A percentile compares a stretch with the other conserved stretches of the same genome.
These are phyloP conservation scores for Raffaelea deltoideospora DNA, from an alignment of 2,329 filamentous ascomycete genomes.

Conservation along the genomic window DNA sequence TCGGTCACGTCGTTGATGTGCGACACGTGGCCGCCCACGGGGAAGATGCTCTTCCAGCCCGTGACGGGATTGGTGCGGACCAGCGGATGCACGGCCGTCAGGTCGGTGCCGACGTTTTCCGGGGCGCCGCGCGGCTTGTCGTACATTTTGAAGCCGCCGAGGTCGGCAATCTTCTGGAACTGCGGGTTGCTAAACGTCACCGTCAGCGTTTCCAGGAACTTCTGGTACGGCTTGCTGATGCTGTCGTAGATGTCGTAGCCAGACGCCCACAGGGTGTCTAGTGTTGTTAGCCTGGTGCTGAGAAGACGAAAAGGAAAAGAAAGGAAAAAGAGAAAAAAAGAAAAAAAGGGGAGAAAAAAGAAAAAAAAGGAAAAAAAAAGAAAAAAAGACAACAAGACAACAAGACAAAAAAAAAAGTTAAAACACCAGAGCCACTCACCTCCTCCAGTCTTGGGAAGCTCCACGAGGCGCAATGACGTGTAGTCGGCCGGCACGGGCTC, in stretches of 20 bases:
- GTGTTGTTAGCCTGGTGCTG: no score
- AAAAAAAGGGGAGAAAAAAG: no score
- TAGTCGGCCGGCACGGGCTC: constrained; percentile 38
- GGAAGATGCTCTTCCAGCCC: constrained; percentile 40
- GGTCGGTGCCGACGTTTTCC: constrained; percentile 30
- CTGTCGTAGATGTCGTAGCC: constrained; percentile 33
- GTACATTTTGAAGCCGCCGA: constrained; percentile 30
- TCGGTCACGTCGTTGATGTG: constrained; percentile 34
- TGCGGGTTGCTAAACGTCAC: constrained; percentile 34
- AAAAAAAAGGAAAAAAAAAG: not conserved
- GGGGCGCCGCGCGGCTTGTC: constrained; percentile 29
- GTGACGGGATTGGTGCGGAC: constrained; percentile 43
- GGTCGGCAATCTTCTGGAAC: constrained; percentile 32
- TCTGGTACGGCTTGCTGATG: constrained; percentile 29
- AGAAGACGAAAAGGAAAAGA: no score
- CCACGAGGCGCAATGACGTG: constrained; percentile 28
- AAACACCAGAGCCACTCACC: not conserved
- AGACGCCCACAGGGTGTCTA: constrained; percentile 27
- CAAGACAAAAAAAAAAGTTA: no score
- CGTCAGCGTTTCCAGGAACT: constrained; percentile 43
- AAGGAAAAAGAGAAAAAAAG: no score
- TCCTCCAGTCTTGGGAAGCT: constrained; percentile 7
- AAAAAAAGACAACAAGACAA: no score
- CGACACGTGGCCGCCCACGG: constrained; percentile 33
- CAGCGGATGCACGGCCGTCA: constrained; percentile 37